phyloP scores from a whole-genome alignment of 495 filamentous ascomycete genomes.

The Aspergillus bertholletiae region DNA sequence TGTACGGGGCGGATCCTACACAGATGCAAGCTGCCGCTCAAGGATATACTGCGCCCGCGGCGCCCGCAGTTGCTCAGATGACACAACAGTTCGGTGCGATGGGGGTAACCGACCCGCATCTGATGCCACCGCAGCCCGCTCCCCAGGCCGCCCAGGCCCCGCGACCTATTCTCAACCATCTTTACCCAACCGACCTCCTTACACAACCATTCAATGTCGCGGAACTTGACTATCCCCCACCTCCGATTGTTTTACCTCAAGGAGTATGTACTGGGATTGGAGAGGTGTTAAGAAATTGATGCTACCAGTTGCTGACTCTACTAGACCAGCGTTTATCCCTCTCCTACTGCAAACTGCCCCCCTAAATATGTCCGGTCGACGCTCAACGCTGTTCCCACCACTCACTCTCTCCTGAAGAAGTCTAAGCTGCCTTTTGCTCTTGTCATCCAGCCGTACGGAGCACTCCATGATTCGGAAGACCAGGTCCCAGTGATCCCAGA shows the following conservation, averaged over 20 bases:
- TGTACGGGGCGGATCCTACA: conserved; percentile 47
- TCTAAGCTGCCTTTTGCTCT: conserved; percentile 93
- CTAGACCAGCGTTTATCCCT: conserved; percentile 88
- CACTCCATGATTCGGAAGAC: conserved; percentile 90
- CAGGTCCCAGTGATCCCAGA: conserved; percentile 88
- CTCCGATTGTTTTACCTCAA: conserved; percentile 83
- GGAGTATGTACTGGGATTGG: conserved; percentile 61
- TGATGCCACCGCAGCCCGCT: conserved; percentile 50
- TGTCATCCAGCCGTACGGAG: conserved; percentile 90
- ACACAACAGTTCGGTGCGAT: conserved; percentile 82
- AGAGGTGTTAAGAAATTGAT: not conserved
- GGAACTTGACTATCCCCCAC: conserved; percentile 88
- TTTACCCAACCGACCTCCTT: conserved; percentile 87
- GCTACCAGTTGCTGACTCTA: conserved; percentile 24
- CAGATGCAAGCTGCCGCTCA: conserved; percentile 56
- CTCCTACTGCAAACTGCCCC: conserved; percentile 86
- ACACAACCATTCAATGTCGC: conserved; percentile 90
- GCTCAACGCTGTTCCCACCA: conserved; percentile 88
- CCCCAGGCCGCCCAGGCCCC: conserved; percentile 50
- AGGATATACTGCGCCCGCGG: conserved; percentile 56
- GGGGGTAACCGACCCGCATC: conserved; percentile 61
- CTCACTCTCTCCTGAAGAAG: conserved; percentile 88
- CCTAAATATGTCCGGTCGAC: conserved; percentile 96
- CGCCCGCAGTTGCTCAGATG: conserved; percentile 64
- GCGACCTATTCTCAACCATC: conserved; percentile 69